Conservation (phyloP, 176 grass and related monocot species). For the Cenchrus fungigraminus region DNA sequence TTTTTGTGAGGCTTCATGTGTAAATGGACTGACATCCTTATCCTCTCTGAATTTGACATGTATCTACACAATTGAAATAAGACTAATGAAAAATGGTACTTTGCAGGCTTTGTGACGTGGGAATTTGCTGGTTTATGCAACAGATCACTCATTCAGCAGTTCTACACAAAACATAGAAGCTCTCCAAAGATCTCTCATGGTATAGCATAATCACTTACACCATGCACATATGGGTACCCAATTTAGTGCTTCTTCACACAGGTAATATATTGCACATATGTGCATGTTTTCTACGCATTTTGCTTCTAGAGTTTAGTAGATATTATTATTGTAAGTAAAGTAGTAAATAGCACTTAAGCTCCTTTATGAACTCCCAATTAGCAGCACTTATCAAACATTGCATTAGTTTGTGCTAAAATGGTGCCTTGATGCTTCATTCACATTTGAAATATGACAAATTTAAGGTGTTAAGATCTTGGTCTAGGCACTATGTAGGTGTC, state of each 20-base stretch:
- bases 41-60: no score
- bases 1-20: no score
- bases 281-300: background rate
- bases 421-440: background rate
- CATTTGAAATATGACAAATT: background rate
- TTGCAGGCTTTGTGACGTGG: no score
- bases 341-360: background rate
- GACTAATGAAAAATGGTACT: no score
- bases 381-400: background rate
- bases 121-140: no score
- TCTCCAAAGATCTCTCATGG: no score
- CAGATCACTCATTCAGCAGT: no score
- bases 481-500: background rate
- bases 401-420: conserved; percentile 11
- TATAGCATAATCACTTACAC: background rate
- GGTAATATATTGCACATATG: conserved; percentile 46
- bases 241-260: conserved; percentile 75
- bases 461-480: background rate
- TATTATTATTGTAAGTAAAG: conserved; percentile 2
- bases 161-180: no score
- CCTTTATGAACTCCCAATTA: conserved; percentile 18
- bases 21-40: no score
- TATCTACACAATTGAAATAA: no score
- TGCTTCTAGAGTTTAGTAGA: conserved; percentile 6
- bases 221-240: conserved; percentile 83